Percentiles rank a stretch among this genome's conserved stretches.
Evolutionary conservation across 1,139 yeast species (phyloP).

Genomic region (Sugiyamaella pinicola): DNA sequence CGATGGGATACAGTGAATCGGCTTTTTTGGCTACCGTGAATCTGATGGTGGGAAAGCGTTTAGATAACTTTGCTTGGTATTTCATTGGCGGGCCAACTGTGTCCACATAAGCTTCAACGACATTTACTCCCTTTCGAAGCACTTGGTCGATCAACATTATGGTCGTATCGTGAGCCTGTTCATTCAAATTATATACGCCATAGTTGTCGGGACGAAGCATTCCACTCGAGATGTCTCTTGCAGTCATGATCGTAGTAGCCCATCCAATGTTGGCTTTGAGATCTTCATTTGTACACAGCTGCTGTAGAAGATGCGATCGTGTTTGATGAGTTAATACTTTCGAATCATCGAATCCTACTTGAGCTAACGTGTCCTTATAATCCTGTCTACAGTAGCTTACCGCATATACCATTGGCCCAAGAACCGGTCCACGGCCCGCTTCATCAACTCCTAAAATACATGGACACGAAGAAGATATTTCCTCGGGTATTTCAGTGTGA

Average conservation of each 20-base stretch:
- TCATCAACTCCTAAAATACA: slow-evolving; percentile 88
- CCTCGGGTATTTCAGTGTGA: slow-evolving; percentile 43
- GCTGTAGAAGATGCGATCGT: slow-evolving; percentile 61
- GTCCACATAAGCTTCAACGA: slow-evolving; percentile 79
- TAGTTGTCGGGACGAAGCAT: slow-evolving; percentile 71
- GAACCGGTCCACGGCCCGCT: slow-evolving; percentile 97
- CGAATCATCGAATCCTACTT: slow-evolving; percentile 89
- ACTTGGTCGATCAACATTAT: slow-evolving; percentile 70
- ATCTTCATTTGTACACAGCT: slow-evolving; percentile 54
- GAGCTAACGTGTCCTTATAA: slow-evolving; percentile 57
- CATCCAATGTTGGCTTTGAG: slow-evolving; percentile 72
- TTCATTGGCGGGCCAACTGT: slow-evolving; percentile 94
- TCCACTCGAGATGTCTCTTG: slow-evolving; percentile 83
- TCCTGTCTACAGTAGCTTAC: slow-evolving; percentile 69
- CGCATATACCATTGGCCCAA: slow-evolving; percentile 96
- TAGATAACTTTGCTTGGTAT: slow-evolving; percentile 74
- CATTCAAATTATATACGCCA: slow-evolving; percentile 74
- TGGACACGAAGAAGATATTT: slow-evolving; percentile 35
- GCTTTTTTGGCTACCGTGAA: slow-evolving; percentile 95
- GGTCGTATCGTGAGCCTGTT: slow-evolving; percentile 95
- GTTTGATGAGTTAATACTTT: slow-evolving; percentile 76
- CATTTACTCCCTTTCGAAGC: slow-evolving; percentile 59
- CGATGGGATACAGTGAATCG: slow-evolving; percentile 90
- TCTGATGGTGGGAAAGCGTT: slow-evolving; percentile 66
- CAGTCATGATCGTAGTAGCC: slow-evolving; percentile 83